Base-by-base conservation (phyloP, 2,329 filamentous ascomycete genomes). In the Dactylellina leptospora region DNA sequence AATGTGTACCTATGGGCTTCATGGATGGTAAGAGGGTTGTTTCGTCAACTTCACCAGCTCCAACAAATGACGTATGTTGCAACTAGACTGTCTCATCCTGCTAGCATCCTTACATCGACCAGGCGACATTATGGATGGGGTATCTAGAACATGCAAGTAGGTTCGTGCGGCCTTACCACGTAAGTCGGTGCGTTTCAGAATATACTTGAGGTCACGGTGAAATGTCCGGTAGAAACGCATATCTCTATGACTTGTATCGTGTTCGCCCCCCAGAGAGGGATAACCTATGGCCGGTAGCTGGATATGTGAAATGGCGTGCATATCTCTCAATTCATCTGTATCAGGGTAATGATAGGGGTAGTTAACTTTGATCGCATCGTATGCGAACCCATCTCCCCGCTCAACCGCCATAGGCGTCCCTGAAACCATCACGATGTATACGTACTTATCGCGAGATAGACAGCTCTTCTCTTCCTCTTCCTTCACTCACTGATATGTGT, bases 171-270 rank as follows among this genome's bases (percentile, higher is more conserved):
- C n/a, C 54, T 45, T 42, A 71, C 66, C 66, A 38, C 66, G 58
- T 11, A 71, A 40, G 4, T 71, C 66, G 3, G 66, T 71, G 44
- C 66, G 47, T 30, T 62, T 71, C 13, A 71, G 30, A 22, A 71
- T 71, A 40, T 71, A 71, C 38, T 71, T 71, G n/a, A 71, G 53
- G 48, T 71, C 66, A 11, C 66, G 66, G 20, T 71, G 66, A 13
- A 71, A 71, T 16, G 66, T 71, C 11, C 58, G 66, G 28, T 71
- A 71, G 18, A 53, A 63, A 16, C 66, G 58, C 23, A 11, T 13
- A 25, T 71, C 66, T 55, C 48, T 63, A n/a, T 4, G 6, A 22
- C 48, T 51, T 10, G 22, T 36, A n/a, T 53, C 58, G 18, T 33
- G 33, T 4, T 27, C 16, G 16, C 10, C 11, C 16, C 11, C 22